Base-by-base conservation (phyloP, 1,284 basidiomycete genomes). In the Malassezia brasiliensis region DNA sequence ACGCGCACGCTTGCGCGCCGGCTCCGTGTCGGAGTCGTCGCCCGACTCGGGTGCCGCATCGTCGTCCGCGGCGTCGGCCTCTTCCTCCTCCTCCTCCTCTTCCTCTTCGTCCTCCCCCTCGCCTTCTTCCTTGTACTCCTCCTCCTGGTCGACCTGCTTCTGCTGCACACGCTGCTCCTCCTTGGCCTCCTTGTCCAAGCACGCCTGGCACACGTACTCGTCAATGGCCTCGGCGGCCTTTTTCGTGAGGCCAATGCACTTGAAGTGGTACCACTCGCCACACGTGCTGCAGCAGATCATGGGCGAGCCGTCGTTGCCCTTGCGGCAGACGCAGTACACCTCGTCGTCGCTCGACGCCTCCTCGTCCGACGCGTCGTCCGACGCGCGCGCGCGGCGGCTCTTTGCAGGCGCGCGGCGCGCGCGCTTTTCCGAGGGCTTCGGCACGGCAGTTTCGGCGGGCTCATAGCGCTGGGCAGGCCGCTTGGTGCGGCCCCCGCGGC, bases 211-310 rank as follows among this genome's bases (percentile, higher is more conserved):
- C 15, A 61, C 41, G 47, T 70, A 74, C 22, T 66, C 66, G 28
- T 62, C 56, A 32, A 74, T 62, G 42, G 59, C 61, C 36, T 67
- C 61, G 32, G 68, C 69, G 10, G 53, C 66, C 14, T 60, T 58
- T 44, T 71, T 61, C 3, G 65, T 63, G 40, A 72, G 60, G 30
- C 63, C 63, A 31, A 74, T 61, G 57, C 71, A 74, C 15, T 52
- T 55, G 36, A 70, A 68, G 32, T 74, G 71, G 48, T 59, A 74
- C 71, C 71, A 74, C 42, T 74, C 66, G 39, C 63, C 59, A 39
- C 71, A 74, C 5, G 41, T 59, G 35, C 60, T 64, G 59, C 70
- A 72, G 31, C 61, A 67, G 22, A 70, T 67, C 69, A 74, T 72
- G 31, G 69, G 69, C 19, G 64, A 62, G 14, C 69, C 69, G 53